Evolutionary conservation across 1,139 yeast genomes (phyloP).

Genomic region (Candida buenavistaensis): DNA sequence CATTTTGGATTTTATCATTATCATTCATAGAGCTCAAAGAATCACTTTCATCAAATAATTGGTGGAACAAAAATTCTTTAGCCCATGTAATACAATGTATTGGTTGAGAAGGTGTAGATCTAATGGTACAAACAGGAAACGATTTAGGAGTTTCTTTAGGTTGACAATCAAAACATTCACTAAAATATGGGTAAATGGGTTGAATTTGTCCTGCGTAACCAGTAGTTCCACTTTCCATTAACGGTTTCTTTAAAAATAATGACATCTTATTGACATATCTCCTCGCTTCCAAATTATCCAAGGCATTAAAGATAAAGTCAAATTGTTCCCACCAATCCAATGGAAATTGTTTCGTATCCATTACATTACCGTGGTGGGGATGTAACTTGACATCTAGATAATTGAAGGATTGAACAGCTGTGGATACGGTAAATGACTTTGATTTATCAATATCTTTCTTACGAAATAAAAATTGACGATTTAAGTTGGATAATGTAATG

Average conservation of each 20-base stretch:
- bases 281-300: constrained; percentile 92
- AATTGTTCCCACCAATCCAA: constrained; percentile 81
- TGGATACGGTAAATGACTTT: constrained; percentile 78
- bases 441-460: constrained; percentile 84
- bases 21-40: constrained; percentile 26
- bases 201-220: constrained; percentile 94
- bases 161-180: constrained; percentile 94
- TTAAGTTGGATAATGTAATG: constrained; percentile 85
- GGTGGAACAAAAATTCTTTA: constrained; percentile 81
- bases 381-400: constrained; percentile 63
- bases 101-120: constrained; percentile 96
- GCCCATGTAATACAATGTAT: constrained; percentile 98
- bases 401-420: constrained; percentile 79
- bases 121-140: constrained; percentile 93
- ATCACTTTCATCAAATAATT: constrained; percentile 67
- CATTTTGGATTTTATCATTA: constrained; percentile 41
- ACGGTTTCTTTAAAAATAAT: constrained; percentile 68
- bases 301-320: constrained; percentile 80
- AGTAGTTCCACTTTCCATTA: constrained; percentile 93
- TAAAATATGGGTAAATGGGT: constrained; percentile 77
- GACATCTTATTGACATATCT: constrained; percentile 85
- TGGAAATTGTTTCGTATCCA: constrained; percentile 72
- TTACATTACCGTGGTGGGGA: constrained; percentile 87
- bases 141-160: constrained; percentile 86
- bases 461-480: constrained; percentile 89